phyloP scores from a whole-genome alignment of 2,329 filamentous ascomycete genomes.

The Penicillium psychrosexuale region DNA sequence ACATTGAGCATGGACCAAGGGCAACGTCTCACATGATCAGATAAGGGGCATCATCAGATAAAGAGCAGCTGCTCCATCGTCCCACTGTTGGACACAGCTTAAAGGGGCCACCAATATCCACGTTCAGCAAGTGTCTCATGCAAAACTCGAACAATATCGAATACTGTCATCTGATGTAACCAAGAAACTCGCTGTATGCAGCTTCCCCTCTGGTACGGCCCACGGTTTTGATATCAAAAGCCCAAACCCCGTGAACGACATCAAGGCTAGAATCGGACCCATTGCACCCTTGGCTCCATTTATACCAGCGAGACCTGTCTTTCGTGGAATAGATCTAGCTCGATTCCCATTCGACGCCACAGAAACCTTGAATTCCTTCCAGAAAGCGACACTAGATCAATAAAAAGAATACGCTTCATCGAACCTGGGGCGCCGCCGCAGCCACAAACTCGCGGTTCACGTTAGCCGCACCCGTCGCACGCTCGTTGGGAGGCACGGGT shows the following conservation, averaged over 20 bases:
- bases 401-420: conserved; percentile 19
- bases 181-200: background rate
- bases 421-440: conserved; percentile 34
- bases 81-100: background rate
- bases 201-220: background rate
- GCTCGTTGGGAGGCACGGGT: conserved; percentile 7
- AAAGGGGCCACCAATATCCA: background rate
- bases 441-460: conserved; percentile 34
- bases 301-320: background rate
- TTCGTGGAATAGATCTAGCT: background rate
- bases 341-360: background rate
- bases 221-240: background rate
- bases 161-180: background rate
- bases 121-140: background rate
- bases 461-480: conserved; percentile 26
- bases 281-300: background rate
- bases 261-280: background rate
- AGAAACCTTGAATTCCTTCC: background rate
- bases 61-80: background rate
- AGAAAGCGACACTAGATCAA: background rate
- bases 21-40: background rate
- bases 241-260: background rate
- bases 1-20: background rate
- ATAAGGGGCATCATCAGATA: background rate
- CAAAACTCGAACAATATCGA: background rate